Evolutionary conservation across 148 eudicot genomes (phyloP).

Genomic region (Gaultheria prostrata): DNA sequence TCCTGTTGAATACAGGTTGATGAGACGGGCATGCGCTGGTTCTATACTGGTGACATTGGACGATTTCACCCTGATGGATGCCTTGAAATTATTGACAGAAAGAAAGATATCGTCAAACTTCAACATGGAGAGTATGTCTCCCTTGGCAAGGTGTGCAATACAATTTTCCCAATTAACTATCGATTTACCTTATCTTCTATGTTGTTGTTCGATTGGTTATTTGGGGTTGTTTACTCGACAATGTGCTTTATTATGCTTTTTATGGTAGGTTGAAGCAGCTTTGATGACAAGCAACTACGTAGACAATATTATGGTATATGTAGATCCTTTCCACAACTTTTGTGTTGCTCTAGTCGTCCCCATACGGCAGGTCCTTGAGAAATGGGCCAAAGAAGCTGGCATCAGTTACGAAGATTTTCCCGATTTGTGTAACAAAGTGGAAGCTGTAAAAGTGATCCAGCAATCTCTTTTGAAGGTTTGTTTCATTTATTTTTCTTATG

Average conservation of each 20-base stretch:
- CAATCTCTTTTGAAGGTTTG: constrained; percentile 75
- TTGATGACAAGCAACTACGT: constrained; percentile 62
- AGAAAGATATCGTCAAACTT: constrained; percentile 97
- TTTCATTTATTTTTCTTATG: background rate
- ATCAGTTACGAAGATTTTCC: constrained; percentile 50
- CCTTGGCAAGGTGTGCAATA: constrained; percentile 73
- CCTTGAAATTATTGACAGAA: constrained; percentile 92
- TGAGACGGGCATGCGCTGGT: constrained; percentile 87
- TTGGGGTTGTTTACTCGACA: background rate
- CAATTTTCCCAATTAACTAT: background rate
- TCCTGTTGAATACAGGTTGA: constrained; percentile 52
- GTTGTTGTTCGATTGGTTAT: background rate
- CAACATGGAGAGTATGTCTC: constrained; percentile 98
- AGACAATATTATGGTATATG: constrained; percentile 79
- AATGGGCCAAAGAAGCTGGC: constrained; percentile 79
- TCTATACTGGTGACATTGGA: constrained; percentile 95
- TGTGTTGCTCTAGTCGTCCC: constrained; percentile 89
- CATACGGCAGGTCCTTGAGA: constrained; percentile 57
- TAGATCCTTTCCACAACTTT: constrained; percentile 82
- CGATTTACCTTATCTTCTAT: background rate
- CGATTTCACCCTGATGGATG: constrained; percentile 93
- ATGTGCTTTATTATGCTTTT: background rate
- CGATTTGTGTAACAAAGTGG: constrained; percentile 70
- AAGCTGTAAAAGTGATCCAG: constrained; percentile 74
- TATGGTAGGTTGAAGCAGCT: constrained; percentile 83